Evolutionary conservation across 306 rosid species (phyloP).

Genomic region (Neltuma alba): DNA sequence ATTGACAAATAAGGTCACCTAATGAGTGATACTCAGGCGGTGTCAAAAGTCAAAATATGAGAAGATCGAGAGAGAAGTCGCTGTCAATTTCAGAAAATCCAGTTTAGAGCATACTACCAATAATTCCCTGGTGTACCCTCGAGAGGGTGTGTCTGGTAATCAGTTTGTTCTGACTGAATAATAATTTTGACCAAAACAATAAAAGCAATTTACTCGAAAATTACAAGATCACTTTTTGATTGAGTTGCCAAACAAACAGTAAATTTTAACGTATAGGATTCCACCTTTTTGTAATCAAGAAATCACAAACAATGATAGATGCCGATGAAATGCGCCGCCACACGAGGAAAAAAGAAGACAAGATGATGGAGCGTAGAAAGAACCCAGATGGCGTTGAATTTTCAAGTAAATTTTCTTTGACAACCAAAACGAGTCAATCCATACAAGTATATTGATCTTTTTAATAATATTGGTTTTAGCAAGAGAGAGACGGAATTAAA

Average conservation of each 20-base stretch:
- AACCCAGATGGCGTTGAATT: not conserved
- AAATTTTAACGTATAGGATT: conserved; percentile 16
- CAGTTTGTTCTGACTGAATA: no score
- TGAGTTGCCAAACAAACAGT: no score
- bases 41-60: not conserved
- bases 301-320: conserved; percentile 8
- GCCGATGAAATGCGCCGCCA: not conserved
- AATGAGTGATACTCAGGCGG: no score
- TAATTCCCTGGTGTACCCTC: no score
- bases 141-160: no score
- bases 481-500: conserved; percentile 33
- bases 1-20: not conserved
- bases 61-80: conserved; percentile 8
- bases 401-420: conserved; percentile 11
- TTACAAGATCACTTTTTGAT: no score
- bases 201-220: no score
- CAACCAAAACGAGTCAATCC: conserved; percentile 46
- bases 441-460: conserved; percentile 49
- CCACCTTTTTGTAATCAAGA: not conserved
- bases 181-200: no score
- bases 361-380: not conserved
- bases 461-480: conserved; percentile 42
- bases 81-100: no score
- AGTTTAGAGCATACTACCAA: no score
- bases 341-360: conserved; percentile 3